Evolutionary conservation across 1,284 basidiomycete species (phyloP), one percentile per base, ranked within the genome.

Genomic region (Trametes hirsuta): DNA sequence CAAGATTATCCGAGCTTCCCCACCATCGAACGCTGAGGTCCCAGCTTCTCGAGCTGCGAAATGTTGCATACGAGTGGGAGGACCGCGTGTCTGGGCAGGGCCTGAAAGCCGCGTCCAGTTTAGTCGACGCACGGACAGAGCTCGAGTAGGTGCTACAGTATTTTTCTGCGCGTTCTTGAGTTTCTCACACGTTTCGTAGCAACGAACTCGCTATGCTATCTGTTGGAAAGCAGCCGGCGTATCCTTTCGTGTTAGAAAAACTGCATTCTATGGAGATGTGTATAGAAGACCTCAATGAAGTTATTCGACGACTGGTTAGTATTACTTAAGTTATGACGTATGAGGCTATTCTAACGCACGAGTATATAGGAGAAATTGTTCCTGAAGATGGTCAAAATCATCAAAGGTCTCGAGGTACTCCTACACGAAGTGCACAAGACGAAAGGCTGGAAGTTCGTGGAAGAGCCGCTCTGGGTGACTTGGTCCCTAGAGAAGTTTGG

Each of bases 401-500:
- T 91, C 39, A 90, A 91, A 42, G 82, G 75, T 53, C 69, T 91
- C 49, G 91, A 93, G 61, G 70, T 73, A 2, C 68, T 91, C 3
- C 74, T 91, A 9, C 75, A 81, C 39, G 91, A 93, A 53, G 88
- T 89, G 3, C 81, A 85, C 66, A 88, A 83, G 69, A 74, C 76
- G 14, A 91, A 89, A 69, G 90, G 90, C 0, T 85, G 82, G 76
- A 75, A 77, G 63, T 92, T 87, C 84, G 85, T 84, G 1, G 77
- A 84, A 61, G 88, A 91, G 60, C 84, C 88, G 0, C 75, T 93
- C 45, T 93, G 91, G 91, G 76, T 83, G 25, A 91, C 90, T 11
- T 93, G 91, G 91, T 79, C 91, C 1, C 72, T 93, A 25, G 87
- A 90, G 66, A 87, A 83, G 71, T 91, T 93, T 61, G 89, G 90